These are phyloP conservation scores for Protomyces arabidopsidicola DNA, from an alignment of 1,139 yeast species.

Conservation along the genomic window DNA sequence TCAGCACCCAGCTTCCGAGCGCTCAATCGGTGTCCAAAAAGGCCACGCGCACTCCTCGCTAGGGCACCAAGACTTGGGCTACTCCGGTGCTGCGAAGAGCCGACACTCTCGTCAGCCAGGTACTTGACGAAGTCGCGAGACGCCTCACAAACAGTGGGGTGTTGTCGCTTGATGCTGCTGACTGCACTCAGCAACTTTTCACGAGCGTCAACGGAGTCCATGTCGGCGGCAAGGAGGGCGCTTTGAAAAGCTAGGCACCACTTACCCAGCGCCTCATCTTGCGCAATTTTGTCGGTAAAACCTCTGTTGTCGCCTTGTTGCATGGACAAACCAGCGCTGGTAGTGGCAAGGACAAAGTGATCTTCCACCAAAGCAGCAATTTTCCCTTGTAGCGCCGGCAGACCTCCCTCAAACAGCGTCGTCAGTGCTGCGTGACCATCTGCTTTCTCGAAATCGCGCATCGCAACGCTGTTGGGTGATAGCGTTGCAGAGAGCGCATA, in stretches of 20 bases:
- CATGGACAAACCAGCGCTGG: background rate
- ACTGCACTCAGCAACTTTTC: conserved; percentile 36
- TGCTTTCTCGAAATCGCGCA: conserved; percentile 24
- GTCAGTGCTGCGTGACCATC: conserved; percentile 31
- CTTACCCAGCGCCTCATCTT: conserved; percentile 1
- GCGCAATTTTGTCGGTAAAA: background rate
- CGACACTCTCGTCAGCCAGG: conserved; percentile 49
- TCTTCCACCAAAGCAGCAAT: conserved; percentile 34
- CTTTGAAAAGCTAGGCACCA: conserved; percentile 19
- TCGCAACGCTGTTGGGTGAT: conserved; percentile 34
- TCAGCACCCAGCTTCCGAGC: background rate
- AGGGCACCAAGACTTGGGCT: conserved; percentile 1
- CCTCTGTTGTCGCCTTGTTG: background rate
- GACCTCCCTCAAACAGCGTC: conserved; percentile 4
- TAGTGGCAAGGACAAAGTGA: conserved; percentile 29
- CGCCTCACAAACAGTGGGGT: conserved; percentile 33
- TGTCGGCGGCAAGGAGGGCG: background rate
- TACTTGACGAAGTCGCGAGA: conserved; percentile 50
- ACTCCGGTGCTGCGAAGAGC: background rate
- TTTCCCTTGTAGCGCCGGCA: conserved; percentile 31
- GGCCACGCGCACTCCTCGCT: conserved; percentile 12
- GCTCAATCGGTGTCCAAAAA: conserved; percentile 6
- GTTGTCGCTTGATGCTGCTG: conserved; percentile 35
- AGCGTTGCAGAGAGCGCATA: conserved; percentile 39
- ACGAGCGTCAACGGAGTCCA: conserved; percentile 23